A percentile compares a stretch with the other conserved stretches of the same genome.
Evolutionary conservation across 306 rosid species (phyloP).

Genomic region (Styphnolobium japonicum): DNA sequence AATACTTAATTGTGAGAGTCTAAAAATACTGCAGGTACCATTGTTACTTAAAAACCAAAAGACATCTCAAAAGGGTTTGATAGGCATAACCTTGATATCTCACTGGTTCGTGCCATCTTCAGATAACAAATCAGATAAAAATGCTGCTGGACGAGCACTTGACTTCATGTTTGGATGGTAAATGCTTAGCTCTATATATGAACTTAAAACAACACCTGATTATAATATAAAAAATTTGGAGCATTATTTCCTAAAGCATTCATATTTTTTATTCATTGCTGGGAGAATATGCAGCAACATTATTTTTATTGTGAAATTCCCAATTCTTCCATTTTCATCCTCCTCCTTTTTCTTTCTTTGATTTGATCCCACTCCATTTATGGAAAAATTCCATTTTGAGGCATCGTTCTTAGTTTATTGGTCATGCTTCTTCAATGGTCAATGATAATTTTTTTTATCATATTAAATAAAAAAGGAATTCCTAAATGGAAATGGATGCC

Average conservation of each 20-base stretch:
- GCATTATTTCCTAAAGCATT: background rate
- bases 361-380: too few relatives aligned
- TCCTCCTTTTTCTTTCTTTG: too few relatives aligned
- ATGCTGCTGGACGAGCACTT: conserved; percentile 41
- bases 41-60: background rate
- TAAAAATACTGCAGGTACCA: background rate
- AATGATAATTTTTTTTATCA: too few relatives aligned
- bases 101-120: conserved; percentile 47
- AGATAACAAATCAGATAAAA: background rate
- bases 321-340: too few relatives aligned
- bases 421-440: too few relatives aligned
- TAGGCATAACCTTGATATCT: conserved; percentile 41
- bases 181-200: background rate
- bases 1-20: background rate
- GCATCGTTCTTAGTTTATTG: too few relatives aligned
- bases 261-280: background rate
- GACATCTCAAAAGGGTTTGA: conserved; percentile 41
- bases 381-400: too few relatives aligned
- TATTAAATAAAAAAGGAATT: too few relatives aligned
- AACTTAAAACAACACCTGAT: background rate
- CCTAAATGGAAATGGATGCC: too few relatives aligned
- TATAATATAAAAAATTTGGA: too few relatives aligned
- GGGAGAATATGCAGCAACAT: too few relatives aligned
- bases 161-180: conserved; percentile 64
- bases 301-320: too few relatives aligned